Conservation (phyloP, 768 basidiomycete genomes). For the Kwoniella pini region DNA sequence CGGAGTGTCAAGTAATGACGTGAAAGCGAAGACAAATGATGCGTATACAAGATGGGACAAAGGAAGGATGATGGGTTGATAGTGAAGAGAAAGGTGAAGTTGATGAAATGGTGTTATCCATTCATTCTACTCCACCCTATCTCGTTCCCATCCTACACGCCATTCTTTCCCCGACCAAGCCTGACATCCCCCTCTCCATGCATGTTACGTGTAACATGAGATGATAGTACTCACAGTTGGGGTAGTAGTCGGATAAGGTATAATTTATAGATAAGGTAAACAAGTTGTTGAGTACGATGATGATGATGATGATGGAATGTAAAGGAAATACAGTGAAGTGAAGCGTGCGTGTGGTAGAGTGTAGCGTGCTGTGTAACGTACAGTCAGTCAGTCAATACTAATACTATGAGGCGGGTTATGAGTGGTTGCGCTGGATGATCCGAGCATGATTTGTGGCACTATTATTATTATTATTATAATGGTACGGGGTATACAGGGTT, state of each 20-base stretch:
- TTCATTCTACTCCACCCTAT: slow-evolving; percentile 23
- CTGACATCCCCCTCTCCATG: background rate
- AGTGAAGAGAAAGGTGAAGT: slow-evolving; percentile 1
- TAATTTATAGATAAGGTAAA: background rate
- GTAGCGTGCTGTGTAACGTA: slow-evolving; percentile 15
- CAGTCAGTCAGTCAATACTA: no score
- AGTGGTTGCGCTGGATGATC: slow-evolving; percentile 8
- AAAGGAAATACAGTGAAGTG: slow-evolving; percentile 14
- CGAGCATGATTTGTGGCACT: background rate
- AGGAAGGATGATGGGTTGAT: background rate
- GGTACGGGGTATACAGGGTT: background rate
- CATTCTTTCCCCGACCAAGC: background rate
- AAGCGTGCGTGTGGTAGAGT: slow-evolving; percentile 2
- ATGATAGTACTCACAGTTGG: slow-evolving; percentile 15
- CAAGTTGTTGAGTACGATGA: slow-evolving; percentile 1
- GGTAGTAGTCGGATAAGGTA: slow-evolving; percentile 4
- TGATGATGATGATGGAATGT: slow-evolving; percentile 20
- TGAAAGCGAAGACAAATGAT: slow-evolving; percentile 2
- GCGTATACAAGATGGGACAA: slow-evolving; percentile 6
- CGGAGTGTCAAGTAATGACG: background rate
- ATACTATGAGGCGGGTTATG: background rate
- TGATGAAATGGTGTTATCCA: background rate
- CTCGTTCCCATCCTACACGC: slow-evolving; percentile 1
- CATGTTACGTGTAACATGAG: background rate
- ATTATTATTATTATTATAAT: background rate